These are phyloP conservation scores for Neurospora sp. DNA, from an alignment of 2,329 filamentous ascomycete genomes.

Conservation along the genomic window DNA sequence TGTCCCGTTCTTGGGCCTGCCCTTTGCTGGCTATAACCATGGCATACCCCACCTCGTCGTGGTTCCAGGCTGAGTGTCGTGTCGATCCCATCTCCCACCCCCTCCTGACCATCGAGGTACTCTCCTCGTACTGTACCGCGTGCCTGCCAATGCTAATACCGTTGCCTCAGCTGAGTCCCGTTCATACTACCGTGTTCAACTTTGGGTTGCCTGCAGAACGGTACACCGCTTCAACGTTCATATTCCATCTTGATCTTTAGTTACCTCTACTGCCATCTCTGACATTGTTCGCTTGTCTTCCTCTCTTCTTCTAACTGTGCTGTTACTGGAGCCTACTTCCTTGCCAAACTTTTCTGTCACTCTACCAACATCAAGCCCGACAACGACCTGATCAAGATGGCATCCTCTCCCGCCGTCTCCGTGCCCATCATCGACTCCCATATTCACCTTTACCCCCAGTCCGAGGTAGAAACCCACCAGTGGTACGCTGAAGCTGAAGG, in stretches of 20 bases:
- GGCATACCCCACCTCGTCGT: background rate
- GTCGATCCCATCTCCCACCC: background rate
- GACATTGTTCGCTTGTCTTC: background rate
- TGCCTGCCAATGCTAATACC: background rate
- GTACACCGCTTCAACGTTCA: background rate
- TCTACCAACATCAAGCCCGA: background rate
- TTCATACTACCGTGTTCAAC: background rate
- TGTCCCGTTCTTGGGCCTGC: background rate
- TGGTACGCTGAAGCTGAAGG: conserved; percentile 54
- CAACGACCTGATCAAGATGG: conserved; percentile 2
- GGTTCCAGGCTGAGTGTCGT: background rate
- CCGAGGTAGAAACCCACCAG: conserved; percentile 54
- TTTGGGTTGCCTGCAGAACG: background rate
- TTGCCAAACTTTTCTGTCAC: background rate
- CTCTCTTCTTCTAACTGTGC: background rate
- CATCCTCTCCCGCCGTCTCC: conserved; percentile 6
- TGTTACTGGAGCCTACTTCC: background rate
- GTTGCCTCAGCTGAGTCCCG: background rate
- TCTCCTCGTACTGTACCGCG: background rate
- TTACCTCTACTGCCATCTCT: background rate
- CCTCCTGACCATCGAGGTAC: background rate
- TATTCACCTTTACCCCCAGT: conserved; percentile 74
- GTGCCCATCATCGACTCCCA: conserved; percentile 76
- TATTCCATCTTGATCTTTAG: background rate
- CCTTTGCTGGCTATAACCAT: background rate